Evolutionary conservation across 2,329 filamentous ascomycete genomes (phyloP).

Genomic region (Fusarium luffae): DNA sequence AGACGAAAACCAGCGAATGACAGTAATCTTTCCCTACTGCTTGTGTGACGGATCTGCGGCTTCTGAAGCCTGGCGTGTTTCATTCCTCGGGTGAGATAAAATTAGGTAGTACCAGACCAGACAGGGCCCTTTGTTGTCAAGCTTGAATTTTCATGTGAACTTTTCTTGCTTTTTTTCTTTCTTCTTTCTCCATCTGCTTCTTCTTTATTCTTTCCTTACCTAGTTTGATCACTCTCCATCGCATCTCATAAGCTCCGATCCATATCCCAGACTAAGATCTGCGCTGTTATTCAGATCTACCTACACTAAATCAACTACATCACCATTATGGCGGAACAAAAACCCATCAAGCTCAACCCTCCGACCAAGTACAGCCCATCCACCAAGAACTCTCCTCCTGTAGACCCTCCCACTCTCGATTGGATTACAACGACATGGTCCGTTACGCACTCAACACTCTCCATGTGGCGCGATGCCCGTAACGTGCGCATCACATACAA

Average conservation of each 20-base stretch:
- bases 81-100: constrained; percentile 24
- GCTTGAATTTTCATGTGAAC: constrained; percentile 7
- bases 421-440: constrained; percentile 76
- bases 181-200: not conserved
- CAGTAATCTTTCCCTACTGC: not conserved
- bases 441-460: constrained; percentile 79
- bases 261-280: not conserved
- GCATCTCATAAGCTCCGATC: not conserved
- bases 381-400: constrained; percentile 45
- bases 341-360: constrained; percentile 44
- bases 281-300: not conserved
- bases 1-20: constrained; percentile 9
- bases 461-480: constrained; percentile 83
- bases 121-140: constrained; percentile 3
- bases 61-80: constrained; percentile 32
- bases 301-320: not conserved
- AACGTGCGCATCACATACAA: constrained; percentile 85
- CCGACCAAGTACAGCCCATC: constrained; percentile 63
- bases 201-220: not conserved
- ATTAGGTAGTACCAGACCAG: constrained; percentile 22
- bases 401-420: constrained; percentile 59
- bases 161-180: not conserved
- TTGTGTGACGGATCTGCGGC: constrained; percentile 17
- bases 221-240: not conserved
- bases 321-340: constrained; percentile 32